phyloP scores from a whole-genome alignment of 2,329 filamentous ascomycete species.

The Aspergillus sojae region DNA sequence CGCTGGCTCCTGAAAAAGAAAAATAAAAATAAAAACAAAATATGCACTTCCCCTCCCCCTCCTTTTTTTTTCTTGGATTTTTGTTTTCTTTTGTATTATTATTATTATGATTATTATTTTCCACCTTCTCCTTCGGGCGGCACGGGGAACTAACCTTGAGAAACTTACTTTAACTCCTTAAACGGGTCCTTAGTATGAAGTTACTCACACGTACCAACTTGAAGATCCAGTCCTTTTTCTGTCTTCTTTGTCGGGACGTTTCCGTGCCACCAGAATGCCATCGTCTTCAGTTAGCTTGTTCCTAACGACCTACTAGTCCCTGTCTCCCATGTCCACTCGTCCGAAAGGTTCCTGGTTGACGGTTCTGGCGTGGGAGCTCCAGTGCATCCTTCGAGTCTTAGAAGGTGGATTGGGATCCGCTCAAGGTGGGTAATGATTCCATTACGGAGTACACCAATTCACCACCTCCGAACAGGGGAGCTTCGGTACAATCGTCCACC shows the following conservation, averaged over 20 bases:
- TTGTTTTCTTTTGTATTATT: neutral
- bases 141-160: slow-evolving; percentile 7
- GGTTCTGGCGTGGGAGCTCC: slow-evolving; percentile 14
- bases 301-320: slow-evolving; percentile 7
- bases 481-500: slow-evolving; percentile 9
- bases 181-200: slow-evolving; percentile 6
- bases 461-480: slow-evolving; percentile 18
- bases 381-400: slow-evolving; percentile 13
- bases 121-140: slow-evolving; percentile 7
- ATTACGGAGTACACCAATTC: slow-evolving; percentile 18
- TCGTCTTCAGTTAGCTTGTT: slow-evolving; percentile 1
- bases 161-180: slow-evolving; percentile 4
- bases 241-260: slow-evolving; percentile 13
- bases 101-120: neutral
- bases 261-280: slow-evolving; percentile 10
- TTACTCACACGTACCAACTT: slow-evolving; percentile 6
- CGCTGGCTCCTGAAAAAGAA: neutral
- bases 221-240: slow-evolving; percentile 13
- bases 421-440: slow-evolving; percentile 20
- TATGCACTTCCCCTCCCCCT: neutral
- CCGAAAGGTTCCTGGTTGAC: slow-evolving; percentile 17
- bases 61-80: neutral
- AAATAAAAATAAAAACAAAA: neutral
- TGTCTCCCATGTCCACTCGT: slow-evolving; percentile 2
- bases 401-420: slow-evolving; percentile 23